Evolutionary conservation across 768 basidiomycete species (phyloP), one percentile per base, ranked within the genome.

Genomic region (Suillus weaverae): DNA sequence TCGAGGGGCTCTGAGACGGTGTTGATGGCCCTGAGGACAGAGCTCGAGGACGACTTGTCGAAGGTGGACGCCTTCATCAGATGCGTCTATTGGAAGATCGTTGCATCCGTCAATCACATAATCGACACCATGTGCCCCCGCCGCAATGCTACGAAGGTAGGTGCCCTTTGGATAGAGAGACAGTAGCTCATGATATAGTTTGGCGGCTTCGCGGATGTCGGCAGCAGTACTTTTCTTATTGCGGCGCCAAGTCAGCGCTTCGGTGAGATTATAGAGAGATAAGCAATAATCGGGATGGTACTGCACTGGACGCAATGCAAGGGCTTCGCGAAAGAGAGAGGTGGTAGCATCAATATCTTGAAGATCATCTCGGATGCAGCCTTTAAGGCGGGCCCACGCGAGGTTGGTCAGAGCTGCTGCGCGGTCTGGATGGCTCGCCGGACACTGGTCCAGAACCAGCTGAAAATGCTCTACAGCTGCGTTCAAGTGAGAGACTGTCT

Each of bases 191-290:
- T 7, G 8, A 14, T 7, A 50, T 3, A 50, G 13, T 9, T 26
- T 6, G 6, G 26, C 48, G n/a, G 66, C 62, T 44, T 73, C 68
- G 9, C 68, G 57, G 16, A 69, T 33, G 60, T 72, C 69, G 16
- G 43, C 61, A 6, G 48, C n/a, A 1, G 68, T 22, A 5, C 62
- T 39, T n/a, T 46, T 43, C 51, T 55, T 48, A 38, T 64, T 62
- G 61, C 68, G 67, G 32, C 53, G 63, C 36, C 33, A 30, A 22
- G 2, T 51, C 13, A 72, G 36, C 0, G 63, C 64, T 39, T 36
- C n/a, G 22, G 60, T 62, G n/a, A 73, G 68, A 48, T 63, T 66
- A 48, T 63, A 59, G 13, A 72, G 54, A 10, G 61, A 32, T 20
- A 4, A 22, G 9, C 55, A 7, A 26, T 38, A 53, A 50, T 65